Evolutionary conservation across 352 stramenopile species (phyloP).

Genomic region (Phytophthora rubi): DNA sequence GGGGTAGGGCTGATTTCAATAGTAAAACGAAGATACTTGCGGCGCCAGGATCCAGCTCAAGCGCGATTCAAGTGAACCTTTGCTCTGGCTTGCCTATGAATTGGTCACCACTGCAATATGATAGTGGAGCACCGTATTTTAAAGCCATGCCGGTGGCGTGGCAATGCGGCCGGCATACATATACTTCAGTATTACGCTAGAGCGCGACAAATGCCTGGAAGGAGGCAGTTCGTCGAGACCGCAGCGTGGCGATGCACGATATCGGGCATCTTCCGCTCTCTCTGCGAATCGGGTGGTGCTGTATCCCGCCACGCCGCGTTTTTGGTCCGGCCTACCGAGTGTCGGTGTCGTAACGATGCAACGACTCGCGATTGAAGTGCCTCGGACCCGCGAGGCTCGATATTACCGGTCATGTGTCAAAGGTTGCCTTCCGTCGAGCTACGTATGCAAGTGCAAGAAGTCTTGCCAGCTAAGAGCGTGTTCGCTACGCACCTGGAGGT

Average conservation of each 20-base stretch:
- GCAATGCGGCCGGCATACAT: neutral
- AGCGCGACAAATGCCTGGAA: neutral
- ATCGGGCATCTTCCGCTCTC: constrained; percentile 30
- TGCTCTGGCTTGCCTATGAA: neutral
- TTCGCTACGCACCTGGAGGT: too few species aligned
- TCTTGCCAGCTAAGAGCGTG: too few species aligned
- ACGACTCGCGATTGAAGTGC: constrained; percentile 27
- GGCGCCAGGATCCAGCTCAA: constrained; percentile 9
- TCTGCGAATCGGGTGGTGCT: constrained; percentile 33
- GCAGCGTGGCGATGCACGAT: neutral
- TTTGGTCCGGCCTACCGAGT: constrained; percentile 33
- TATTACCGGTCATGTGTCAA: too few species aligned
- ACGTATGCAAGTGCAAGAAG: too few species aligned
- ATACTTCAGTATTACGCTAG: neutral
- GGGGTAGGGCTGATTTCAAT: constrained; percentile 32
- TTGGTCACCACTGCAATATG: too few species aligned
- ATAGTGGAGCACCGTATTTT: too few species aligned
- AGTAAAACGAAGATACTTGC: constrained; percentile 14
- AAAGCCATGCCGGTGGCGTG: neutral
- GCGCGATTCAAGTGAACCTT: constrained; percentile 12
- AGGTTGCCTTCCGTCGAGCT: too few species aligned
- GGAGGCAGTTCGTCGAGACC: constrained; percentile 3
- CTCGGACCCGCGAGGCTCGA: too few species aligned
- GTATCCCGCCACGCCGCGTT: constrained; percentile 20
- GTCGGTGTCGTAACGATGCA: constrained; percentile 25